Conservation (phyloP, 148 eudicot genomes). For the Hydrangea macrophylla region DNA sequence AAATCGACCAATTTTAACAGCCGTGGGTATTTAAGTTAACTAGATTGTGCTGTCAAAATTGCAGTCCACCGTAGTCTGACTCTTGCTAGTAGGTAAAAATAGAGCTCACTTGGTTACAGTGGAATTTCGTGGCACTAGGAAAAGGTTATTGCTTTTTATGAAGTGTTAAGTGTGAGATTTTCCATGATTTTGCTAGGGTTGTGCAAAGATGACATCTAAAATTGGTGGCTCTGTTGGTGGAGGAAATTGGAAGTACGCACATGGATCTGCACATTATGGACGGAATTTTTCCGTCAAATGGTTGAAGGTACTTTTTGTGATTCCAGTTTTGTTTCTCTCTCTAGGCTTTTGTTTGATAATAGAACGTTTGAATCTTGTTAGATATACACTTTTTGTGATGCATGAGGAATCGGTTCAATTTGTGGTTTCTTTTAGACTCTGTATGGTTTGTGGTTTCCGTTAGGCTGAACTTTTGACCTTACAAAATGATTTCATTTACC, state of each 20-base stretch:
- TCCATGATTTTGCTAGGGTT: conserved; percentile 58
- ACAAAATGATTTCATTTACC: too few species aligned
- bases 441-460: background rate
- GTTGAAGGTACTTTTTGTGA: conserved; percentile 63
- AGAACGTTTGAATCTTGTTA: too few species aligned
- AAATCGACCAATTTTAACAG: too few species aligned
- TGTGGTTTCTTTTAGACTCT: background rate
- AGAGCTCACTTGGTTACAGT: background rate
- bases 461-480: too few species aligned
- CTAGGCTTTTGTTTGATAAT: too few species aligned
- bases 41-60: conserved; percentile 7
- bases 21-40: too few species aligned
- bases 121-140: conserved; percentile 5
- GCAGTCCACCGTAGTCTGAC: background rate
- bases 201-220: conserved; percentile 95
- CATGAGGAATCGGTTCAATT: too few species aligned
- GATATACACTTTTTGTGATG: too few species aligned
- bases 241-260: conserved; percentile 98
- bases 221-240: conserved; percentile 88
- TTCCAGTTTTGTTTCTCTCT: too few species aligned
- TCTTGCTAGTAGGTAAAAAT: background rate
- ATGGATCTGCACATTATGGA: conserved; percentile 98
- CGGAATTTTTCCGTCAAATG: conserved; percentile 93
- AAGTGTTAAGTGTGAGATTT: conserved; percentile 13
- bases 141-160: background rate